These are phyloP conservation scores for Circinella umbellata DNA, from an alignment of 371 early-diverging fungal genomes.

Conservation along the genomic window DNA sequence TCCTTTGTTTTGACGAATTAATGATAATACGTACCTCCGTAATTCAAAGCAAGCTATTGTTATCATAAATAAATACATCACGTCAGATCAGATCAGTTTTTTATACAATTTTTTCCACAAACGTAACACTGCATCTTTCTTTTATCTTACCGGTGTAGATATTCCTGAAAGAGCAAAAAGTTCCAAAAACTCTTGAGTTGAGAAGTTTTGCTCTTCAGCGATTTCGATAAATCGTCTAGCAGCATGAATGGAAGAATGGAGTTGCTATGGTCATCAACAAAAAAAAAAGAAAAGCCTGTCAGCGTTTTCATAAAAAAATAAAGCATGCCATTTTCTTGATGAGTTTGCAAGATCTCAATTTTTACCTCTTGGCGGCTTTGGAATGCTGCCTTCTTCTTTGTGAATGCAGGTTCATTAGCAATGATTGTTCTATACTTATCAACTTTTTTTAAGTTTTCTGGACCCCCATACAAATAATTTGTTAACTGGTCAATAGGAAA, in stretches of 20 bases:
- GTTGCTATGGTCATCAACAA: slow-evolving; percentile 28
- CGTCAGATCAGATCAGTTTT: no score
- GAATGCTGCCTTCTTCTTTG: slow-evolving; percentile 34
- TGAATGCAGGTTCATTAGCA: slow-evolving; percentile 53
- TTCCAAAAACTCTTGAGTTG: slow-evolving; percentile 29
- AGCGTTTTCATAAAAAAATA: slow-evolving; percentile 6
- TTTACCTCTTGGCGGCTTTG: slow-evolving; percentile 46
- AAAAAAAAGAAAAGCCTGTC: background rate
- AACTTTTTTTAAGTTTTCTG: slow-evolving; percentile 30
- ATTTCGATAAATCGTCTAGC: slow-evolving; percentile 41
- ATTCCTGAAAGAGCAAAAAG: slow-evolving; percentile 43
- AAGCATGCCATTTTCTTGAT: slow-evolving; percentile 8
- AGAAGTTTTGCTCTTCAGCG: slow-evolving; percentile 43
- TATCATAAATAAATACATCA: background rate
- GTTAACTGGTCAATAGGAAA: slow-evolving; percentile 46
- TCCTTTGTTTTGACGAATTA: background rate
- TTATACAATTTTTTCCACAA: no score
- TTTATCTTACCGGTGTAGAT: slow-evolving; percentile 46
- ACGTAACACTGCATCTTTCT: background rate
- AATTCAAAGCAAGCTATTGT: slow-evolving; percentile 52
- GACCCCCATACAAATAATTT: slow-evolving; percentile 45
- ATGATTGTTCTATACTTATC: slow-evolving; percentile 38
- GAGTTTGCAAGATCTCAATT: background rate
- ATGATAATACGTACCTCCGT: slow-evolving; percentile 32
- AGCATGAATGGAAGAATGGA: slow-evolving; percentile 31